Base-by-base conservation (phyloP, 2,329 filamentous ascomycete species). In the Ustulina deusta region DNA sequence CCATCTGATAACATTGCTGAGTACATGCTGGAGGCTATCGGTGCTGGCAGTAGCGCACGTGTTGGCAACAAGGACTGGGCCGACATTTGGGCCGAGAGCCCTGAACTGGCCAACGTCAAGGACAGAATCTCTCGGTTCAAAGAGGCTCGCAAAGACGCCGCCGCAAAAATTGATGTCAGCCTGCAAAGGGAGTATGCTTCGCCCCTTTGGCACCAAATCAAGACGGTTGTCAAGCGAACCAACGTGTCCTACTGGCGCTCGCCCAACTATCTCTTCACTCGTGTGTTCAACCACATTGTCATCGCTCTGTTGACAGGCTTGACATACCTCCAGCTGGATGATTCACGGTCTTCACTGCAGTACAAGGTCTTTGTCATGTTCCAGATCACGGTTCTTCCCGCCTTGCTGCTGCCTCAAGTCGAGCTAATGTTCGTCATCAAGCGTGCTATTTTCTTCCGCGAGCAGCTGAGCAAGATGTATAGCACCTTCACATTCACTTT, bases 331-430 rank as follows among this genome's bases (percentile, higher is more conserved):
- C 87, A 93, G 68, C 87, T 97, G 9, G 90, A 95, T 76, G 81
- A 94, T 74, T 93, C 91, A 2, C 87, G 91, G 10, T 82, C 90
- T 0, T 92, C 91, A 1, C 85, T 97, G 4, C 94, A 97, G 79
- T 92, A 96, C 83, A 90, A 91, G 68, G 87, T 97, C 69, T 97
- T 97, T 79, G 89, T 95, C 79, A 92, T 96, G 78, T 97, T 97
- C 87, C 93, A 97, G 78, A 89, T 94, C 59, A 93, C 93, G 0
- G 92, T 97, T 25, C 85, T 97, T 29, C 93, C 93, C 0, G 92
- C 92, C 0, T 84, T 97, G 34, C 93, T 97, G 78, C 88, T 97
- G 64, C 89, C 90, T 0, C 93, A 97, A 76, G 91, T 97, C 61
- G 91, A 97, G 79, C 89, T 91, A 46, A 94, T 94, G 82, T 97